Conservation (phyloP, 2,329 filamentous ascomycete species). For the Torrubiella hemipterigena region DNA sequence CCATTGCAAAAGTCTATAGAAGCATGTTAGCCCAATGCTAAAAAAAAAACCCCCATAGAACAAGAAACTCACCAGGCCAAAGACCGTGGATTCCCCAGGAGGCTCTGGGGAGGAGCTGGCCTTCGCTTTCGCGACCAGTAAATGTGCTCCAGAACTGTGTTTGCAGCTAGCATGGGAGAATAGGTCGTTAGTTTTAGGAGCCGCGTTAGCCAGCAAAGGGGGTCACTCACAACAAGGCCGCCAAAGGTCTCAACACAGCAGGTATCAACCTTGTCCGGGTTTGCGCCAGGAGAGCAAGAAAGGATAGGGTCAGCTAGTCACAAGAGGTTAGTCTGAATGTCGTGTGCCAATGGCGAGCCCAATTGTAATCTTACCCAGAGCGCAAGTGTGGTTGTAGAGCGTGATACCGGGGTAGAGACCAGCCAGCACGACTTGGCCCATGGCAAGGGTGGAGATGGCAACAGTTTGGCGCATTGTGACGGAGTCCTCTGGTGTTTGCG, state of each 20-base stretch:
- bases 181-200: not conserved
- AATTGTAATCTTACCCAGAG: slow-evolving; percentile 22
- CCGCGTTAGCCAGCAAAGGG: not conserved
- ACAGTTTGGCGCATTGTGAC: slow-evolving; percentile 14
- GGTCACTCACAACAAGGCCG: slow-evolving; percentile 35
- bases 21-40: not conserved
- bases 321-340: not conserved
- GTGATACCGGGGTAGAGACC: slow-evolving; percentile 31
- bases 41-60: not conserved
- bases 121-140: slow-evolving; percentile 44
- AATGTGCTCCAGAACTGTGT: slow-evolving; percentile 57
- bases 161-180: slow-evolving; percentile 22
- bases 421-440: slow-evolving; percentile 19
- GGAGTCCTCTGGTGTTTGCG: too few relatives aligned
- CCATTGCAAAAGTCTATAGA: slow-evolving; percentile 32
- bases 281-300: slow-evolving; percentile 36
- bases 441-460: slow-evolving; percentile 12
- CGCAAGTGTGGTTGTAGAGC: slow-evolving; percentile 44
- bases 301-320: slow-evolving; percentile 13
- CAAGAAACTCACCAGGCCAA: slow-evolving; percentile 30
- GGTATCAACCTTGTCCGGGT: slow-evolving; percentile 36
- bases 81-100: slow-evolving; percentile 50
- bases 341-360: not conserved
- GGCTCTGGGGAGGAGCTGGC: slow-evolving; percentile 44
- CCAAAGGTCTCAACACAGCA: slow-evolving; percentile 57